These are phyloP conservation scores for Tetramitus jugosus DNA, from an alignment of 208 protist species.

Conservation along the genomic window DNA sequence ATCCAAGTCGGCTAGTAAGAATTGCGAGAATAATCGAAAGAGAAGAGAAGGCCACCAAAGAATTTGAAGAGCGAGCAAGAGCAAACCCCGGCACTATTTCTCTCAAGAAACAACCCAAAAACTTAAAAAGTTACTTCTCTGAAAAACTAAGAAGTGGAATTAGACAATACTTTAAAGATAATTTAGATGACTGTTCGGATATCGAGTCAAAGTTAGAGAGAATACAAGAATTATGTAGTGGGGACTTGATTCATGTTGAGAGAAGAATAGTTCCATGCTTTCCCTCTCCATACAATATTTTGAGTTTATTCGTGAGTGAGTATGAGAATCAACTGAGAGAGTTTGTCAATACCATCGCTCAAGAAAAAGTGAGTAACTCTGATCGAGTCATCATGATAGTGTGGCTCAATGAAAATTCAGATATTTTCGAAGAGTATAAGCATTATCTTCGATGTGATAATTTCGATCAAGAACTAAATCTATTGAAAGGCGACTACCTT, in stretches of 20 bases:
- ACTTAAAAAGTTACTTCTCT: neutral
- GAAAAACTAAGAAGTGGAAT: neutral
- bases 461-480: neutral
- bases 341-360: no score
- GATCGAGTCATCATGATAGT: no score
- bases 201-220: no score
- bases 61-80: neutral
- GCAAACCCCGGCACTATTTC: neutral
- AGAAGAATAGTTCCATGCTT: neutral
- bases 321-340: no score
- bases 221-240: no score
- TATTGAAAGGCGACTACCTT: neutral
- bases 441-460: neutral
- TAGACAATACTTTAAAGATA: neutral
- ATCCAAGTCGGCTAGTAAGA: neutral
- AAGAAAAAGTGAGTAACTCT: no score
- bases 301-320: no score
- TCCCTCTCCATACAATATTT: no score
- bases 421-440: neutral
- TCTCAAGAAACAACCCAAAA: neutral
- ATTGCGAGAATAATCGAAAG: conserved; percentile 16
- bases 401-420: neutral
- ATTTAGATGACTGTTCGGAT: neutral
- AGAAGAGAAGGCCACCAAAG: neutral
- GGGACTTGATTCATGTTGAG: neutral